Percentiles rank a stretch among this genome's conserved stretches.
phyloP scores from a whole-genome alignment of 179 eudicot genomes.

The Carnegiea gigantea region DNA sequence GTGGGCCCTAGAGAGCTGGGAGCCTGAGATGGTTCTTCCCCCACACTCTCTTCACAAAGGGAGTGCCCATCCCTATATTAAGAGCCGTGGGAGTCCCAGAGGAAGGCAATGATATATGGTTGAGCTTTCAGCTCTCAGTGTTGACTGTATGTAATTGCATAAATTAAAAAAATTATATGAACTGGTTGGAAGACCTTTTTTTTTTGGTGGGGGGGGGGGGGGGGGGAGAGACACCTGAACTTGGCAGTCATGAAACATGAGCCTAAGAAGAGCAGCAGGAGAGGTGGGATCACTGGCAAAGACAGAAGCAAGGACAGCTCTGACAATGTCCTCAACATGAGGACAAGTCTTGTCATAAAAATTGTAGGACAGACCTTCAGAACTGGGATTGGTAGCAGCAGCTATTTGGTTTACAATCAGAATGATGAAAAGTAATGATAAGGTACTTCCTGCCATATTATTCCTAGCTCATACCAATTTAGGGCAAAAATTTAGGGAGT shows the following conservation, averaged over 20 bases:
- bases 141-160: too few species aligned
- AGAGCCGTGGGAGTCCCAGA: too few species aligned
- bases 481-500: constrained; percentile 15
- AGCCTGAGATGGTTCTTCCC: too few species aligned
- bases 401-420: constrained; percentile 18
- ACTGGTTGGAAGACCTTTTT: neutral
- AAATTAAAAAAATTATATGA: neutral
- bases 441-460: constrained; percentile 25
- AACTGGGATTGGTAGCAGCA: constrained; percentile 15
- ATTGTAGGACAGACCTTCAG: constrained; percentile 31
- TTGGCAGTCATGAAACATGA: constrained; percentile 44
- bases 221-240: constrained; percentile 29
- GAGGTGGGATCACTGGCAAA: constrained; percentile 33
- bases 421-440: constrained; percentile 20
- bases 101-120: too few species aligned
- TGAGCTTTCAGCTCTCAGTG: too few species aligned
- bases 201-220: neutral
- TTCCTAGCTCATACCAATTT: constrained; percentile 22
- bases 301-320: constrained; percentile 25
- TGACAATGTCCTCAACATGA: constrained; percentile 28
- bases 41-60: too few species aligned
- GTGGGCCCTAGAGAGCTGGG: too few species aligned
- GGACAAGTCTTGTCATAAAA: constrained; percentile 34
- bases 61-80: too few species aligned
- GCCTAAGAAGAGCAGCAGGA: constrained; percentile 36